Conservation (phyloP, 2,329 filamentous ascomycete species). For the Huntiella bhutanensis region DNA sequence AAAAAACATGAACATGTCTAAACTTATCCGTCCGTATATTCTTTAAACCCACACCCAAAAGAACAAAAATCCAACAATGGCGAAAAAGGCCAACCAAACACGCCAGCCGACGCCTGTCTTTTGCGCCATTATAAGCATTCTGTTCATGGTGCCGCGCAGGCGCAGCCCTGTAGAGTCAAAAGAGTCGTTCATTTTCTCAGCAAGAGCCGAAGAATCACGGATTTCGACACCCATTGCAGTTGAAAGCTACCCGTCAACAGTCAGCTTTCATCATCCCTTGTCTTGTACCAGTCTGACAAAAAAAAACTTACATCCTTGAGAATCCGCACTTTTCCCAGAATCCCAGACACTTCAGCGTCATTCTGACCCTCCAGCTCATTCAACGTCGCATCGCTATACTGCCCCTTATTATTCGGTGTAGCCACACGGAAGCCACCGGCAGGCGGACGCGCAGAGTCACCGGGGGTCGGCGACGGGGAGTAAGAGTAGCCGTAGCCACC, state of each 20-base stretch:
- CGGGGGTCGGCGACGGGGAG: slow-evolving; percentile 11
- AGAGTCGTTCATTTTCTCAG: slow-evolving; percentile 87
- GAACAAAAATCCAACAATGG: slow-evolving; percentile 65
- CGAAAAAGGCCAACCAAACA: slow-evolving; percentile 81
- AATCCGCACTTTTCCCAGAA: slow-evolving; percentile 73
- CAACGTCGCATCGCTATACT: slow-evolving; percentile 82
- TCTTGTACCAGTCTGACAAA: neutral
- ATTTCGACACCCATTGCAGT: slow-evolving; percentile 91
- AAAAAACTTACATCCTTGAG: slow-evolving; percentile 58
- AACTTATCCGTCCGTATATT: neutral
- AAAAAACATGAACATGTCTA: too few relatives aligned
- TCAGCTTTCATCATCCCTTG: neutral
- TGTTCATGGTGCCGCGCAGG: slow-evolving; percentile 82
- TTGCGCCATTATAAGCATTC: slow-evolving; percentile 92
- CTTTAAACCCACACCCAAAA: slow-evolving; percentile 70
- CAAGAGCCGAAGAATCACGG: slow-evolving; percentile 67
- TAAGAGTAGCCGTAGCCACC: slow-evolving; percentile 28
- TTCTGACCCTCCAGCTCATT: slow-evolving; percentile 94
- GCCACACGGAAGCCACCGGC: slow-evolving; percentile 37
- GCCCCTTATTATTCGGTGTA: slow-evolving; percentile 62
- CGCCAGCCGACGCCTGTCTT: slow-evolving; percentile 89
- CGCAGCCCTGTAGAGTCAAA: slow-evolving; percentile 73
- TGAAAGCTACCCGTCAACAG: slow-evolving; percentile 44
- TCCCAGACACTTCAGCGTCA: slow-evolving; percentile 74
- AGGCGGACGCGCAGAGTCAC: slow-evolving; percentile 7